Percentiles rank a stretch among this genome's conserved stretches.
These are phyloP conservation scores for Boletus sp. DNA, from an alignment of 768 basidiomycete species.

Conservation along the genomic window DNA sequence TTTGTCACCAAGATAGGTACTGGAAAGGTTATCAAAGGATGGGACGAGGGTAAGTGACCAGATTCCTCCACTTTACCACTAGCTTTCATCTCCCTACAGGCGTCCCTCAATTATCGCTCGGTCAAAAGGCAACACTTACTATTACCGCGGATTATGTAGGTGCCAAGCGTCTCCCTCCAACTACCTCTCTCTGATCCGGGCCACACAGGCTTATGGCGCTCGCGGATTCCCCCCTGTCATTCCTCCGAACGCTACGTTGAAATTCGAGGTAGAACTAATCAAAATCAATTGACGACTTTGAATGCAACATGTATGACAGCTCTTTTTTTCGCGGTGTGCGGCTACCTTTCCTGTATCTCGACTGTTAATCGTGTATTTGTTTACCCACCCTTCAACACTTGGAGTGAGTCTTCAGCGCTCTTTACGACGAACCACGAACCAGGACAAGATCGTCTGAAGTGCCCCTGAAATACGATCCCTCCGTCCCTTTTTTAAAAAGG, in stretches of 20 bases:
- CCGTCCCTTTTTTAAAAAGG: neutral
- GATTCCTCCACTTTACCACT: neutral
- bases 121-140: conserved; percentile 65
- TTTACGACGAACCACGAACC: neutral
- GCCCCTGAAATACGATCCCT: neutral
- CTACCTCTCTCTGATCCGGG: neutral
- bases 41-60: conserved; percentile 73
- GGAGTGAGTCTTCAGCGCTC: neutral
- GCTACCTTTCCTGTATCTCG: conserved; percentile 24
- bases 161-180: conserved; percentile 16
- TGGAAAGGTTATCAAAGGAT: conserved; percentile 83
- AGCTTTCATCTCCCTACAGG: conserved; percentile 38
- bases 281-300: conserved; percentile 49
- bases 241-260: conserved; percentile 69
- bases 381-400: neutral
- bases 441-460: neutral
- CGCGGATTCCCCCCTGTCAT: conserved; percentile 79
- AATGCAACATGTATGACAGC: conserved; percentile 20
- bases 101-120: conserved; percentile 72
- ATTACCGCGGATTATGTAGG: conserved; percentile 77
- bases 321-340: conserved; percentile 13
- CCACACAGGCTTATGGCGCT: conserved; percentile 60
- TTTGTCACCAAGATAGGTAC: conserved; percentile 73
- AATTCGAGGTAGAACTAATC: conserved; percentile 81
- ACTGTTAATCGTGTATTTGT: conserved; percentile 21